Evolutionary conservation across 192 early-diverging fungal genomes (phyloP).

Genomic region (Rhizophagus clarus): DNA sequence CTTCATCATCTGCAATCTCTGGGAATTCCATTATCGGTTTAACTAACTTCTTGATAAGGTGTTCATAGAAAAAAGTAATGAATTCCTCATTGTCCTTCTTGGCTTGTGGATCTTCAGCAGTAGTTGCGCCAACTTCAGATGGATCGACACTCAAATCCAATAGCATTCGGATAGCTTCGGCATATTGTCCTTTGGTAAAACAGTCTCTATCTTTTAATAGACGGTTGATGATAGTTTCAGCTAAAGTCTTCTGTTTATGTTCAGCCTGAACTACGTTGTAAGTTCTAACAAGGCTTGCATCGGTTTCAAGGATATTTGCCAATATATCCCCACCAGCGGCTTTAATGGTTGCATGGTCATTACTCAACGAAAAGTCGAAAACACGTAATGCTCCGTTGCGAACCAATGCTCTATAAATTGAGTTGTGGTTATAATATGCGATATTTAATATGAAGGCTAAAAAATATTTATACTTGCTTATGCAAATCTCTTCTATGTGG

Average conservation of each 20-base stretch:
- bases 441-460: conserved; percentile 16
- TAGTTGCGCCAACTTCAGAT: conserved; percentile 39
- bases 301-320: conserved; percentile 73
- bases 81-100: conserved; percentile 70
- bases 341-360: conserved; percentile 57
- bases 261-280: conserved; percentile 56
- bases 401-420: conserved; percentile 58
- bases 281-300: conserved; percentile 73
- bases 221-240: conserved; percentile 68
- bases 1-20: conserved; percentile 35
- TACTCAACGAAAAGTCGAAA: conserved; percentile 69
- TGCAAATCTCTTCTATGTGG: conserved; percentile 63
- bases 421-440: background rate
- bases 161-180: conserved; percentile 74
- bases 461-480: conserved; percentile 47
- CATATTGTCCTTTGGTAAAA: conserved; percentile 69
- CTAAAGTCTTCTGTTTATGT: conserved; percentile 53
- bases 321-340: conserved; percentile 72
- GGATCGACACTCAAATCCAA: conserved; percentile 62
- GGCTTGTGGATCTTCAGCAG: conserved; percentile 23
- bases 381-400: conserved; percentile 80
- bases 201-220: conserved; percentile 63
- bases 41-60: conserved; percentile 60
- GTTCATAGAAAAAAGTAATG: conserved; percentile 77
- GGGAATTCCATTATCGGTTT: conserved; percentile 62